Evolutionary conservation across 2,329 filamentous ascomycete species (phyloP).

Genomic region (Dactylellina haptotyla): DNA sequence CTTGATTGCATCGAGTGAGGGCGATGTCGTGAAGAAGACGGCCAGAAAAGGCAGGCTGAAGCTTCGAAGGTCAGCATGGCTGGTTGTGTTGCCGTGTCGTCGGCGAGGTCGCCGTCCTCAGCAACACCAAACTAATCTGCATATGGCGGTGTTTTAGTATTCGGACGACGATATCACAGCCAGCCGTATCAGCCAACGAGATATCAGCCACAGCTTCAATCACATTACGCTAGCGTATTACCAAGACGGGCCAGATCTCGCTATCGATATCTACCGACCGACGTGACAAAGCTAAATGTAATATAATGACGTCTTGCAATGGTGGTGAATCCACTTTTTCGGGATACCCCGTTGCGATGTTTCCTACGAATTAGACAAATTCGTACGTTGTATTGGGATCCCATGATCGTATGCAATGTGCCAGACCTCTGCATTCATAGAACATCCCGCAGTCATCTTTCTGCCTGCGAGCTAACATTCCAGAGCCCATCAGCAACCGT

Average conservation of each 20-base stretch:
- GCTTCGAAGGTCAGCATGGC: not conserved
- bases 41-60: not conserved
- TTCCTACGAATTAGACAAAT: too few species aligned
- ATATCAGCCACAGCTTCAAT: not conserved
- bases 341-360: too few species aligned
- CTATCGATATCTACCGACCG: too few species aligned
- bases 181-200: too few species aligned
- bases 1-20: too few species aligned
- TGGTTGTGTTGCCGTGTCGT: not conserved
- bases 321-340: too few species aligned
- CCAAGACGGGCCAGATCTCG: too few species aligned
- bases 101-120: not conserved
- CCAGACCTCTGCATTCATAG: not conserved
- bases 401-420: not conserved
- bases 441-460: not conserved
- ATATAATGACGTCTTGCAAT: not conserved
- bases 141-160: too few species aligned
- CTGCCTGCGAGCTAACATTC: not conserved
- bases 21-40: too few species aligned
- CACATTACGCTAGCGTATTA: conserved; percentile 1
- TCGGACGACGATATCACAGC: too few species aligned
- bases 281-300: not conserved
- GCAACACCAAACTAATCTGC: not conserved
- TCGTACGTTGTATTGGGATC: not conserved
- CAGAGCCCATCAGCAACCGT: not conserved